Base-by-base conservation (phyloP, 2,329 filamentous ascomycete genomes). In the Botrytis pseudocinerea region DNA sequence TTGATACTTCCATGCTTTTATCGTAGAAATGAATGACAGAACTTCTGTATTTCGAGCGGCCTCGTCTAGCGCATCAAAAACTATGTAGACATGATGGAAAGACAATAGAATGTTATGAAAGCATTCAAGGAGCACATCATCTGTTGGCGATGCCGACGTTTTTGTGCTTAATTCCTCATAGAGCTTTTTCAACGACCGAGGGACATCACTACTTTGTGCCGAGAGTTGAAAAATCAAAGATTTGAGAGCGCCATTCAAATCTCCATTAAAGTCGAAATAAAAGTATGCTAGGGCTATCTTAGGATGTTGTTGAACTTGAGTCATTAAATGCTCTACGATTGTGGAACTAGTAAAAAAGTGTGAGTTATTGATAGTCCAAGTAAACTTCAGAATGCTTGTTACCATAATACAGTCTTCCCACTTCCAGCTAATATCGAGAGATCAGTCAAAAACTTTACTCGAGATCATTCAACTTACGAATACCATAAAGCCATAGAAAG, bases 201-300 rank as follows among this genome's bases (percentile, higher is more conserved):
- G 66, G 16, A 74, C 75, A 35, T 70, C 70, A 16, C 74, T 59
- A n/a, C 77, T 73, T 73, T 82, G 81, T 4, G 70, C 57, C 9
- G 79, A 80, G 5, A 84, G 77, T 70, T 84, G 83, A 20, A 80
- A 60, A 35, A 83, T 72, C 0, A 84, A 71, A 4, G 80, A 78
- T 2, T 81, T 79, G 3, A 84, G 74, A 77, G 83, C 79, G 1
- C 78, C 75, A 0, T 76, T 80, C 0, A 75, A 38, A 42, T 80
- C 74, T 60, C 83, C 82, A 61, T 80, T 81, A 74, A 83, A 84
- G 4, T 81, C 80, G 68, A 84, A 84, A 76, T 81, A 84, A 75
- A 84, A 84, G 74, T 81, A 83, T 1, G 78, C 80, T 20, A 83
- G 66, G 0, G 78, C 81, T 18, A 79, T 77, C 10, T 70, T 62